Base-by-base conservation (phyloP, 495 filamentous ascomycete genomes). In the Penicillium macrosclerotiorum region DNA sequence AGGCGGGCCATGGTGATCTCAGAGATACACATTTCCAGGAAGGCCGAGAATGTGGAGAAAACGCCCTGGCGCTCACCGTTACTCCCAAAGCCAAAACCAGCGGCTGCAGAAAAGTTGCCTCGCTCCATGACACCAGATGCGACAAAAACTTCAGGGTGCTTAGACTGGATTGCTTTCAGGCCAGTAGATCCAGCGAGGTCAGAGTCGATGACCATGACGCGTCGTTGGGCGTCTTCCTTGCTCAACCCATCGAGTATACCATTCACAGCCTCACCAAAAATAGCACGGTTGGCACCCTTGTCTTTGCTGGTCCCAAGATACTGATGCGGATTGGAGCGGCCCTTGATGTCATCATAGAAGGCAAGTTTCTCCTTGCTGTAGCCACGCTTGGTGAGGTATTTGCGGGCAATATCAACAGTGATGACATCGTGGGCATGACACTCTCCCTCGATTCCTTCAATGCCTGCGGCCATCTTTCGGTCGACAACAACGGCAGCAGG, bases 121-220 rank as follows among this genome's bases (percentile, higher is more conserved):
- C 67, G 63, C 45, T 70, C 67, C 67, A 70, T 70, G 1, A 70
- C 67, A 38, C 67, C 67, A 0, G 60, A 68, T 12, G 67, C 34
- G 11, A 68, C 42, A 23, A 64, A 70, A 8, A 62, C 56, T 33
- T 70, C 67, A 9, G 67, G 67, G 47, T 70, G 67, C 41, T 58
- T 47, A 7, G 49, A 37, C 11, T 47, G 51, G 35, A 70, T 70
- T 13, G 52, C 60, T 49, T 70, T 70, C 27, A 70, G 46, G 9
- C 67, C 67, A n/a, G 67, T 70, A 1, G 67, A 70, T 18, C 67
- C 67, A 14, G 62, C 67, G 11, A 70, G 55, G 48, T 70, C 67
- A 2, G 67, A 70, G 55, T 70, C 67, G 35, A 70, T 70, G 22
- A 70, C 67, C 67, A 70, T 68, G n/a, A 70, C 67, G 0, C 67